Percentiles rank a stretch among this genome's conserved stretches.
Evolutionary conservation across 1,139 yeast genomes (phyloP).

Genomic region (Candida smagusa): DNA sequence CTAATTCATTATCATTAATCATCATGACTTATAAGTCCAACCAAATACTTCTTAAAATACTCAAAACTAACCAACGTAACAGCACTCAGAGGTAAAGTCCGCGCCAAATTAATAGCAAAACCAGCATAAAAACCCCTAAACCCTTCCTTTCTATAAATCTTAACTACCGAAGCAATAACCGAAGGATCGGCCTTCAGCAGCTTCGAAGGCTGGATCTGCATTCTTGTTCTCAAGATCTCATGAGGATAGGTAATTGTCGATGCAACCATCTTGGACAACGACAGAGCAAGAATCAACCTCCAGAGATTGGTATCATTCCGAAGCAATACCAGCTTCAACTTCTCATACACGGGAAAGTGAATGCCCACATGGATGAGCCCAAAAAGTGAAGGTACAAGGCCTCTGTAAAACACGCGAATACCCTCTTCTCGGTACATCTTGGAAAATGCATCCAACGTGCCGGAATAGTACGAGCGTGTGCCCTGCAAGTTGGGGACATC

Average conservation of each 20-base stretch:
- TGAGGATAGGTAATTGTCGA: constrained; percentile 92
- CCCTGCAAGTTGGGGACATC: constrained; percentile 13
- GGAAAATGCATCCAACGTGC: constrained; percentile 79
- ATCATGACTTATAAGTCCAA: too few species aligned
- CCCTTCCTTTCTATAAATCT: constrained; percentile 71
- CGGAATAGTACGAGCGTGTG: constrained; percentile 52
- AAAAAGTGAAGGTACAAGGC: constrained; percentile 83
- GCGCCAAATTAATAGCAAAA: constrained; percentile 73
- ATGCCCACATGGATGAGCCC: constrained; percentile 94
- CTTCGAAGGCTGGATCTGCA: constrained; percentile 55
- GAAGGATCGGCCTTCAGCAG: constrained; percentile 13
- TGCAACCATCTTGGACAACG: constrained; percentile 84
- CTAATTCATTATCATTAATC: too few species aligned
- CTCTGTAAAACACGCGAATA: constrained; percentile 77
- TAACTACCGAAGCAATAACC: constrained; percentile 26
- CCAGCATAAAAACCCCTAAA: constrained; percentile 86
- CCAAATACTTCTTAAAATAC: constrained; percentile 64
- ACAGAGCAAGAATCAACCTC: constrained; percentile 61
- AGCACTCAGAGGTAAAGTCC: constrained; percentile 96
- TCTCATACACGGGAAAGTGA: constrained; percentile 95
- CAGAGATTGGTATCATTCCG: constrained; percentile 19
- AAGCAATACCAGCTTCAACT: constrained; percentile 54
- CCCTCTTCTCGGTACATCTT: constrained; percentile 85
- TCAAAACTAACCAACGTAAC: constrained; percentile 94
- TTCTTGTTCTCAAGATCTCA: constrained; percentile 87